These are phyloP conservation scores for Penicillium pancosmium DNA, from an alignment of 495 filamentous ascomycete genomes.

Conservation along the genomic window DNA sequence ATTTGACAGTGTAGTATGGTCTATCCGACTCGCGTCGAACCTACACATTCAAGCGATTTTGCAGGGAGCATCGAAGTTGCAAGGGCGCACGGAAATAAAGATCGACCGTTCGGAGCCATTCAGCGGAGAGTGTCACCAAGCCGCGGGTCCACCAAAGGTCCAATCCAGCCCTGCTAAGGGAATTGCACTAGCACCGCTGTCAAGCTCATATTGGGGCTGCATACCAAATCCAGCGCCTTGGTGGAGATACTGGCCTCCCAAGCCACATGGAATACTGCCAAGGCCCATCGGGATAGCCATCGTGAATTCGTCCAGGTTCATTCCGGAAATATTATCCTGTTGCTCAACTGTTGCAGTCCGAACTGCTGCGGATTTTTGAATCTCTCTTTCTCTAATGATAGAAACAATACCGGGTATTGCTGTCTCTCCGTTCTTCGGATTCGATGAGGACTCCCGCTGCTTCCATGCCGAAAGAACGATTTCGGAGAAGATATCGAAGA, in stretches of 20 bases:
- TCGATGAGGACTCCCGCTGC: constrained; percentile 27
- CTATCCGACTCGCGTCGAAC: no score
- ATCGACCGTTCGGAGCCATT: no score
- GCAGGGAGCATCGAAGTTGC: no score
- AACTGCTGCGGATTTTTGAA: constrained; percentile 17
- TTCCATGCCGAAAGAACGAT: constrained; percentile 54
- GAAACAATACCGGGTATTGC: constrained; percentile 44
- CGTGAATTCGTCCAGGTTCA: background rate
- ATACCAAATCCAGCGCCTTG: background rate
- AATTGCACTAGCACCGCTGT: background rate
- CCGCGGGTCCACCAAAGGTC: background rate
- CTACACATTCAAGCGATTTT: no score
- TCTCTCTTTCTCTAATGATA: constrained; percentile 31
- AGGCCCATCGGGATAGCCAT: constrained; percentile 4
- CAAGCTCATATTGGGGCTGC: background rate
- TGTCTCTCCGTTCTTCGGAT: constrained; percentile 17
- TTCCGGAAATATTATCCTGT: background rate
- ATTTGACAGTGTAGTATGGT: no score
- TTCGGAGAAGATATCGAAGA: constrained; percentile 46
- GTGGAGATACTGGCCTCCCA: background rate
- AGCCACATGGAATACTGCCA: background rate
- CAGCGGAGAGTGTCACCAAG: background rate
- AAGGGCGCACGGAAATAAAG: no score
- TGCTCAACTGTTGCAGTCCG: background rate
- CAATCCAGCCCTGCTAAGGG: background rate